phyloP scores from a whole-genome alignment of 2,329 filamentous ascomycete species.

The Ascochyta lentis region DNA sequence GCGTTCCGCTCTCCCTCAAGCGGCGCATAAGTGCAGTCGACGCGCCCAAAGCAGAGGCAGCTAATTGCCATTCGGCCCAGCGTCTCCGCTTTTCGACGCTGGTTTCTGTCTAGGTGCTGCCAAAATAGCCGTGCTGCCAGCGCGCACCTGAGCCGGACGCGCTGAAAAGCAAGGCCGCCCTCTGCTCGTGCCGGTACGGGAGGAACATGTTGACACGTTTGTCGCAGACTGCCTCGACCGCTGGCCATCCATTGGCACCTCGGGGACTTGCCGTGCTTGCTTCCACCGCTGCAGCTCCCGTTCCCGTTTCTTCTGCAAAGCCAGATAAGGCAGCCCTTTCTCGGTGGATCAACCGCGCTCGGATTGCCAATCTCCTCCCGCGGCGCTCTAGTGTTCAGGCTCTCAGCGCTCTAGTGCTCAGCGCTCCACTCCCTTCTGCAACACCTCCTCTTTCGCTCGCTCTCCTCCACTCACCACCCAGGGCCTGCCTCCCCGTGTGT shows the following conservation, averaged over 20 bases:
- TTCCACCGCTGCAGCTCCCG: background rate
- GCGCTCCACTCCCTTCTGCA: conserved; percentile 24
- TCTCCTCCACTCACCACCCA: conserved; percentile 21
- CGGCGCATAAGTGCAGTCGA: conserved; percentile 12
- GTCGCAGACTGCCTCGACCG: conserved; percentile 3
- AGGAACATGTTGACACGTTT: background rate
- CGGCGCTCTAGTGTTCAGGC: conserved; percentile 8
- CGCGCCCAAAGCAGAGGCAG: conserved; percentile 21
- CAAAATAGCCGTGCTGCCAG: conserved; percentile 10
- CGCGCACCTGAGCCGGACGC: background rate
- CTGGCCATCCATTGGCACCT: background rate
- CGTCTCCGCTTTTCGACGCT: conserved; percentile 11
- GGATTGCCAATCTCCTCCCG: conserved; percentile 22
- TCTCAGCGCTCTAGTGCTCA: too few species aligned
- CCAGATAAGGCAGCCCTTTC: conserved; percentile 13
- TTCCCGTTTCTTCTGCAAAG: too few species aligned
- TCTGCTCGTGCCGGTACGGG: background rate
- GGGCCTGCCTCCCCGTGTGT: conserved; percentile 2
- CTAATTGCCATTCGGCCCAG: conserved; percentile 17
- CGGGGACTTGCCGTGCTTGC: conserved; percentile 2
- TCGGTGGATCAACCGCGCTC: conserved; percentile 10
- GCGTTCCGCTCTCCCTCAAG: conserved; percentile 16
- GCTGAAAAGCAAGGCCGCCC: conserved; percentile 18
- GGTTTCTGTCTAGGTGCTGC: conserved; percentile 25
- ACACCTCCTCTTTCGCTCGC: conserved; percentile 22